Evolutionary conservation across 345 rosid species (phyloP).

Genomic region (Euphorbia tirucalli): DNA sequence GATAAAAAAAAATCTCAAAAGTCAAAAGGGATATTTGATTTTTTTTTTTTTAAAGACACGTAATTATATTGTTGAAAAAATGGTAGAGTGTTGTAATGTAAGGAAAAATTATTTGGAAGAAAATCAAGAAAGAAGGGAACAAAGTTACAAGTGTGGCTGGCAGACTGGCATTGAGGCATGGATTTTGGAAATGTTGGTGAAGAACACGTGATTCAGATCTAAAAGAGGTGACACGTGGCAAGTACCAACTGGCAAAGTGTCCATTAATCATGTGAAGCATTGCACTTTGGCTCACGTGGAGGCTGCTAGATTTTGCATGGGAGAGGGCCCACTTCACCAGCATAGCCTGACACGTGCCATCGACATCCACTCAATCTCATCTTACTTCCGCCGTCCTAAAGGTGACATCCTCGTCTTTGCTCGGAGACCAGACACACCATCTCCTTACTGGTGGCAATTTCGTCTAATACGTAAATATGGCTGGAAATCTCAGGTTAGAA

Average conservation of each 20-base stretch:
- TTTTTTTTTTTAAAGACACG: too few relatives aligned
- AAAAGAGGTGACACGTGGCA: constrained; percentile 25
- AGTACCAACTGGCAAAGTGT: background rate
- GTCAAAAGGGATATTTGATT: too few relatives aligned
- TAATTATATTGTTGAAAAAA: too few relatives aligned
- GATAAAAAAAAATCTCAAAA: too few relatives aligned
- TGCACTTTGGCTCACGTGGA: constrained; percentile 52
- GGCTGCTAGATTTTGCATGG: constrained; percentile 24
- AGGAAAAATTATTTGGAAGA: background rate
- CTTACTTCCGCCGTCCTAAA: background rate
- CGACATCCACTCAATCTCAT: too few relatives aligned
- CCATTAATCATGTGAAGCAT: constrained; percentile 34
- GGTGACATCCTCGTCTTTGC: constrained; percentile 3
- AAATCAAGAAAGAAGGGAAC: background rate
- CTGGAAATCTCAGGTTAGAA: too few relatives aligned
- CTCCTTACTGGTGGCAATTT: background rate
- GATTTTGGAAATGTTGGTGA: background rate
- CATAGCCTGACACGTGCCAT: constrained; percentile 43
- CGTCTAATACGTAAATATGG: too few relatives aligned
- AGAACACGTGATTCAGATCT: constrained; percentile 36
- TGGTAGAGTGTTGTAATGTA: too few relatives aligned
- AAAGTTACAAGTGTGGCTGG: too few relatives aligned
- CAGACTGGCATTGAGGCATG: background rate
- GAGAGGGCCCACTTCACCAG: constrained; percentile 41
- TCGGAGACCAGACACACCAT: background rate